phyloP scores from a whole-genome alignment of 371 early-diverging fungal species.

The Zychaea mexicana region DNA sequence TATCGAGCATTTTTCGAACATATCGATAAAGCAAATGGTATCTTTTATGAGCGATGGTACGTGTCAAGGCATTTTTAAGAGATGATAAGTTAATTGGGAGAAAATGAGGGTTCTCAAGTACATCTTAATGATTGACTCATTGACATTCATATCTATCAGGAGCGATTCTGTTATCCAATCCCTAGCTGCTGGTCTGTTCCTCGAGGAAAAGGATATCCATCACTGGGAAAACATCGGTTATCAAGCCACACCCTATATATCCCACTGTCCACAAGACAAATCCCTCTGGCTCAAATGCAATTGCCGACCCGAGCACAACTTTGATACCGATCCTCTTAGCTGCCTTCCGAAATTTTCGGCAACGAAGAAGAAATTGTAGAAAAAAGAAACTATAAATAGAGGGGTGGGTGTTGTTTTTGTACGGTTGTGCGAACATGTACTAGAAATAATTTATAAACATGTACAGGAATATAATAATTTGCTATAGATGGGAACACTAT shows the following conservation, averaged over 20 bases:
- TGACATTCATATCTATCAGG: constrained; percentile 19
- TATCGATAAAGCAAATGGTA: constrained; percentile 81
- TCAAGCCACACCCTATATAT: constrained; percentile 33
- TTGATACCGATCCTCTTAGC: constrained; percentile 22
- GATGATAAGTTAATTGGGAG: background rate
- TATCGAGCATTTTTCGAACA: constrained; percentile 80
- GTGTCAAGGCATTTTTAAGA: background rate
- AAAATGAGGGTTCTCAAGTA: background rate
- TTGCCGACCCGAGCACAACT: constrained; percentile 43
- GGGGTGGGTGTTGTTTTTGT: no score
- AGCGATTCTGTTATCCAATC: constrained; percentile 49
- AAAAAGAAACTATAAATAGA: no score
- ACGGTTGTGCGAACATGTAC: no score
- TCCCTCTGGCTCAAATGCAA: constrained; percentile 25
- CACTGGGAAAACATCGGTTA: constrained; percentile 47
- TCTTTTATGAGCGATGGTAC: constrained; percentile 88
- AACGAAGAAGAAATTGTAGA: no score
- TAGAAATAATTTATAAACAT: no score
- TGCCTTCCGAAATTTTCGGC: background rate
- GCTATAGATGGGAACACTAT: no score
- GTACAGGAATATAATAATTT: no score
- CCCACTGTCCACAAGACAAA: constrained; percentile 33
- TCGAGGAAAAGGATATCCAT: constrained; percentile 42
- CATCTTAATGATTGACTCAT: background rate
- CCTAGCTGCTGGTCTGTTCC: constrained; percentile 35